Evolutionary conservation across 2,329 filamentous ascomycete species (phyloP).

Genomic region (Xylaria arbuscula): DNA sequence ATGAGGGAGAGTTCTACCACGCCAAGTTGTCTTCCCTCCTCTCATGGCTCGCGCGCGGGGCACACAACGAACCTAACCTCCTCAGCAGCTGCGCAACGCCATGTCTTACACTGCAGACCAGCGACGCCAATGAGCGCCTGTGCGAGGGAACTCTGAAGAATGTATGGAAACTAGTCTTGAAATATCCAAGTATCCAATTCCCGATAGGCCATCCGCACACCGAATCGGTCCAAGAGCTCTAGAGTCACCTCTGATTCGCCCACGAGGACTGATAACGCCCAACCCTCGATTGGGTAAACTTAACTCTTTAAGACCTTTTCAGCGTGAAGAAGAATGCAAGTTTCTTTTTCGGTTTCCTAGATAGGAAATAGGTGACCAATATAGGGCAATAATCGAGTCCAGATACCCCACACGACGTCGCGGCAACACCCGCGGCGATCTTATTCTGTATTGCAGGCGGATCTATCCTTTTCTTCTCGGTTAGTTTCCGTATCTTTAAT

Average conservation of each 20-base stretch:
- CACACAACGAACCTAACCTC: neutral
- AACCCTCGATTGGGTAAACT: neutral
- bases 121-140: neutral
- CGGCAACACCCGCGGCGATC: neutral
- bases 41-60: neutral
- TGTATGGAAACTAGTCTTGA: neutral
- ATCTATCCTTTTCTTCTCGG: neutral
- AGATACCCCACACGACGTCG: neutral
- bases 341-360: neutral
- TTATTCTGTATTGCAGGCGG: neutral
- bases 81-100: neutral
- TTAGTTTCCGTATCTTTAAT: neutral
- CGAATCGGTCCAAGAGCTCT: neutral
- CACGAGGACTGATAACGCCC: neutral
- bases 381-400: neutral
- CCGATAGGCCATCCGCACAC: neutral
- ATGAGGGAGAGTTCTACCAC: neutral
- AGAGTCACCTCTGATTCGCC: neutral
- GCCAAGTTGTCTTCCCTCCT: neutral
- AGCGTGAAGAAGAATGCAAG: neutral
- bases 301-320: neutral
- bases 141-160: neutral
- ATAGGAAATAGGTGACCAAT: neutral
- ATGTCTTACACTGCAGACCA: slow-evolving; percentile 25
- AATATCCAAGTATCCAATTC: neutral